Conservation (phyloP, 2,329 filamentous ascomycete genomes). For the Fusarium albosuccineum region DNA sequence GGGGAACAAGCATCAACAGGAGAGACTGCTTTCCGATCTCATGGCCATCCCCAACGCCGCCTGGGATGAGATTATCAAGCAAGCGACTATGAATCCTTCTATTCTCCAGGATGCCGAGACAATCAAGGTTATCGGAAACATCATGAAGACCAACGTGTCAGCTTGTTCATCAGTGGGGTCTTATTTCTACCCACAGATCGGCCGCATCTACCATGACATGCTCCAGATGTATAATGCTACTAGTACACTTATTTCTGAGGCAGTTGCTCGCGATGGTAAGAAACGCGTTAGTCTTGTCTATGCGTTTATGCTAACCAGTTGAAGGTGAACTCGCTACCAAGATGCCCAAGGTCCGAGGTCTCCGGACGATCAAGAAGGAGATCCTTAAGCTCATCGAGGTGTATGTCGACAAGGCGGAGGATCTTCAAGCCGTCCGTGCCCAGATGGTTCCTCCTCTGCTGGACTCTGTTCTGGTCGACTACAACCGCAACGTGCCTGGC, state of each 20-base stretch:
- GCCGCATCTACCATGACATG: conserved; percentile 98
- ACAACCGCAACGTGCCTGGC: conserved; percentile 96
- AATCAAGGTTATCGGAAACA: conserved; percentile 98
- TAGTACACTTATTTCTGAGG: conserved; percentile 95
- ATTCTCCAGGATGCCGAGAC: conserved; percentile 93
- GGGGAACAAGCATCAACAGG: conserved; percentile 93
- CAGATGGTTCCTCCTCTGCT: conserved; percentile 97
- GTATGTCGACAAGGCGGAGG: conserved; percentile 98
- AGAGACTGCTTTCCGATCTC: conserved; percentile 88
- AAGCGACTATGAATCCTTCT: conserved; percentile 85
- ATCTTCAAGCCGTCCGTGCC: conserved; percentile 89
- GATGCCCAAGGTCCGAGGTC: conserved; percentile 94
- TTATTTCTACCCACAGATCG: conserved; percentile 98
- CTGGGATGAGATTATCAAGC: conserved; percentile 94
- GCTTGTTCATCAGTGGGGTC: conserved; percentile 95
- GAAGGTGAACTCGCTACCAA: conserved; percentile 92
- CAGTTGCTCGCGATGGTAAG: conserved; percentile 85
- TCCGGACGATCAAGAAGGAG: conserved; percentile 99
- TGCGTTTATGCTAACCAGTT: conserved; percentile 49
- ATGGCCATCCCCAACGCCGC: conserved; percentile 95
- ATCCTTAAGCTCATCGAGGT: conserved; percentile 98
- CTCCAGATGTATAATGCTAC: conserved; percentile 98
- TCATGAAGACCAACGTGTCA: conserved; percentile 99
- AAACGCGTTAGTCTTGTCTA: background rate
- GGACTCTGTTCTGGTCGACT: conserved; percentile 94